Percentiles rank a stretch among this genome's conserved stretches.
These are phyloP conservation scores for Retiboletus fuscus DNA, from an alignment of 1,284 basidiomycete species.

Conservation along the genomic window DNA sequence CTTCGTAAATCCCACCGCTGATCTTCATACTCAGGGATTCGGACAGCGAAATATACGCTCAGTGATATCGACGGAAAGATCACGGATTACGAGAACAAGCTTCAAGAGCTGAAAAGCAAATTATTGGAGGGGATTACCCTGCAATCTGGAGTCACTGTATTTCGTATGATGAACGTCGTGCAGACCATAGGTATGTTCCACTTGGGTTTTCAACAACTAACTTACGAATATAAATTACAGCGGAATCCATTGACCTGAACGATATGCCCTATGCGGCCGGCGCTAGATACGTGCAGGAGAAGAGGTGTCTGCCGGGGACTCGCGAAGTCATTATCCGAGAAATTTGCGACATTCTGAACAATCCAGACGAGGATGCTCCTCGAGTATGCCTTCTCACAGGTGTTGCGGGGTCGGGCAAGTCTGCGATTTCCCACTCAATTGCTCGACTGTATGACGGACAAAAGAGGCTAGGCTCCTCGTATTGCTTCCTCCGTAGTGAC, in stretches of 20 bases:
- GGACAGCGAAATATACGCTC: constrained; percentile 13
- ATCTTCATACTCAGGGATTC: constrained; percentile 7
- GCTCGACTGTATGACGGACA: constrained; percentile 16
- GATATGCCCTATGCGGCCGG: neutral
- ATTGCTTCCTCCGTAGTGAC: constrained; percentile 8
- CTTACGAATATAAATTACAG: neutral
- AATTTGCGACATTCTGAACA: constrained; percentile 6
- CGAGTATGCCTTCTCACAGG: too few relatives aligned
- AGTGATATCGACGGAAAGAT: constrained; percentile 13
- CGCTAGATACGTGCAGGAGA: constrained; percentile 10
- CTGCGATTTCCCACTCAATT: constrained; percentile 6
- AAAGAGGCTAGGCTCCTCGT: constrained; percentile 14
- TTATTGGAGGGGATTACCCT: constrained; percentile 11
- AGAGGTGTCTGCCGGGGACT: constrained; percentile 11
- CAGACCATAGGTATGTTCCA: constrained; percentile 1
- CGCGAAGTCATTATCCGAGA: constrained; percentile 1
- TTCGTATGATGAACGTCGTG: constrained; percentile 16
- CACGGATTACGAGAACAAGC: constrained; percentile 11
- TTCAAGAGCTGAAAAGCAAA: constrained; percentile 5
- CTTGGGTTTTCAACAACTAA: neutral
- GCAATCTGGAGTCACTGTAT: constrained; percentile 6
- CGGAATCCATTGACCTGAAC: neutral
- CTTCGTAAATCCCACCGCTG: too few relatives aligned
- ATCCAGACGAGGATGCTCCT: too few relatives aligned
- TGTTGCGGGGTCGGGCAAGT: too few relatives aligned